Base-by-base conservation (phyloP, 2,329 filamentous ascomycete genomes). In the Penicillium hesseltinei region DNA sequence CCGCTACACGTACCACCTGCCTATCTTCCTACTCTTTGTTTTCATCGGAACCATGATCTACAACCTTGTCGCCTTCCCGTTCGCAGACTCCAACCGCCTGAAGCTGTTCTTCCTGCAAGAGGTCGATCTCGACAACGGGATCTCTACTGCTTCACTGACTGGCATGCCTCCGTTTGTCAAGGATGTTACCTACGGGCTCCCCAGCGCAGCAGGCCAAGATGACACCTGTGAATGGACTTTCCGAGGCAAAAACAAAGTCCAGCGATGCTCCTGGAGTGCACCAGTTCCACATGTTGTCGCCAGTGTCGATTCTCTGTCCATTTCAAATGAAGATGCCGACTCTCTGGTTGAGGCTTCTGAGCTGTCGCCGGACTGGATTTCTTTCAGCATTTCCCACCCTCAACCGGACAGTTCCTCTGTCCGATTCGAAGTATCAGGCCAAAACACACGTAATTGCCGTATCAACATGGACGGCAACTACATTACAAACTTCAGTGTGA, bases 101-200 rank as follows among this genome's bases (percentile, higher is more conserved):
- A 97, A 97, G 74, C 81, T 93, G 47, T 95, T 87, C 74, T 97
- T 97, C 73, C 80, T 90, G 49, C 92, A 99, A 71, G 84, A 84
- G 10, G 80, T 97, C 47, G 84, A 96, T 63, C 82, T 96, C 10
- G 89, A 90, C 63, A 84, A 81, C 4, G 87, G 87, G n/a, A 77
- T 81, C 15, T 91, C 91, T 63, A 79, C 77, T 2, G 89, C 92
- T 40, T 85, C 84, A 35, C 78, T 96, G 9, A 82, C 81, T 0
- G 92, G 91, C 0, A 72, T 91, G 2, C 80, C 85, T 61, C 80
- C 84, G 4, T 95, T 86, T 70, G 76, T 94, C 1, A 79, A 83
- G 13, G 76, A 83, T 35, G 85, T 93, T 45, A 84, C 94, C 56
- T 77, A 79, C 8, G 80, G 85, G 17, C 75, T 97, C 27, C 91